These are phyloP conservation scores for Fusarium sp. DNA, from an alignment of 2,329 filamentous ascomycete genomes.

Conservation along the genomic window DNA sequence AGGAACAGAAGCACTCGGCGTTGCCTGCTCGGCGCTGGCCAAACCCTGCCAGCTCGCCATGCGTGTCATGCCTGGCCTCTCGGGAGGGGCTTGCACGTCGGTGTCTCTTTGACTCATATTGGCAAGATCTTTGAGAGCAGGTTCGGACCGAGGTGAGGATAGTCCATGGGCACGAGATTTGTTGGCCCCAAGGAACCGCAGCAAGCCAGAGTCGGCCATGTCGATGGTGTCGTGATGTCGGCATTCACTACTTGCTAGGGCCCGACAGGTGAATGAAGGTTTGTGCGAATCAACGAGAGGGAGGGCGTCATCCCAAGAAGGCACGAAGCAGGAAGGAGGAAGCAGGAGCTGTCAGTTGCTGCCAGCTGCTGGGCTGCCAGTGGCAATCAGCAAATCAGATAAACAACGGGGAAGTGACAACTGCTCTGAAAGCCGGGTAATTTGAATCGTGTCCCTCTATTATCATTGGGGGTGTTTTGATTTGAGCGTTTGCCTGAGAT, in stretches of 20 bases:
- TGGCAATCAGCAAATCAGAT: background rate
- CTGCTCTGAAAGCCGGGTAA: background rate
- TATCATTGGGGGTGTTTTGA: background rate
- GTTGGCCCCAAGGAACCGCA: conserved; percentile 41
- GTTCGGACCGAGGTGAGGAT: conserved; percentile 35
- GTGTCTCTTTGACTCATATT: conserved; percentile 6
- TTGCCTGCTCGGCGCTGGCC: background rate
- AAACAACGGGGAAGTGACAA: background rate
- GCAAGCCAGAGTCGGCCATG: conserved; percentile 41
- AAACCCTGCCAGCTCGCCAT: conserved; percentile 31
- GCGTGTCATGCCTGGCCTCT: conserved; percentile 14
- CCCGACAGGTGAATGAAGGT: background rate
- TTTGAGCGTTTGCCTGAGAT: background rate
- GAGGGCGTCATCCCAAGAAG: background rate
- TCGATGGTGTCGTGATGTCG: background rate
- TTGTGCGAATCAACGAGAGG: background rate
- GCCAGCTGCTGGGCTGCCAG: background rate
- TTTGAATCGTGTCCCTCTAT: background rate
- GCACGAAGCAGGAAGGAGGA: background rate
- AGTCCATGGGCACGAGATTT: conserved; percentile 37
- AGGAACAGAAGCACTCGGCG: background rate
- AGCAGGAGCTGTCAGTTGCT: background rate
- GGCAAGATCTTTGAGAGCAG: conserved; percentile 31
- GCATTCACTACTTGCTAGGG: background rate
- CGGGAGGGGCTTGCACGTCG: conserved; percentile 1